A percentile compares a stretch with the other conserved stretches of the same genome.
phyloP scores from a whole-genome alignment of 352 stramenopile species.

The Aphanomyces euteiches region DNA sequence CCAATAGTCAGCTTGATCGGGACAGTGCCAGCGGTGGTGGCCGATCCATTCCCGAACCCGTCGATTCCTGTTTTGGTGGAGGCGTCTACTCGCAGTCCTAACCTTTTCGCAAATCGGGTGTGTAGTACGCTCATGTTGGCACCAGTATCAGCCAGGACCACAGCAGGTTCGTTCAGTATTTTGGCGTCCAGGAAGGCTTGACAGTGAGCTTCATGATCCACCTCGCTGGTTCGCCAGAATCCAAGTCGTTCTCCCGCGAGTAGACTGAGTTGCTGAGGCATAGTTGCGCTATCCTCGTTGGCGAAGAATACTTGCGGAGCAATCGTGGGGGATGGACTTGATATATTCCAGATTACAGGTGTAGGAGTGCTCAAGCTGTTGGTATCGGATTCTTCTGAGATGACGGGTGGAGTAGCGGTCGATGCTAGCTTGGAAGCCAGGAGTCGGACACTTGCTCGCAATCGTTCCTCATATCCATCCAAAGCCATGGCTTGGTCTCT shows the following conservation, averaged over 20 bases:
- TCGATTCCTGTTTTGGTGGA: neutral
- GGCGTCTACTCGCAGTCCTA: neutral
- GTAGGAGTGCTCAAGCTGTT: no score
- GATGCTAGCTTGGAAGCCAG: no score
- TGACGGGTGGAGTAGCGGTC: no score
- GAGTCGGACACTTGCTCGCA: no score
- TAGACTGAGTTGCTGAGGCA: neutral
- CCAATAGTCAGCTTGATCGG: neutral
- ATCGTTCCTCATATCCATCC: no score
- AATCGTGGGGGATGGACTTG: neutral
- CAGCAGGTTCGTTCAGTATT: neutral
- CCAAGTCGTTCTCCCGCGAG: neutral
- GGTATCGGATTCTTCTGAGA: no score
- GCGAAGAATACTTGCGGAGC: neutral
- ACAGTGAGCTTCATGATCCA: neutral
- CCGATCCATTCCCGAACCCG: neutral
- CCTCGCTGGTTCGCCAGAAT: neutral
- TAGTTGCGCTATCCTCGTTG: neutral
- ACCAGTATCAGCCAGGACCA: neutral
- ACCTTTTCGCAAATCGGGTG: neutral
- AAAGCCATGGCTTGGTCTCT: neutral
- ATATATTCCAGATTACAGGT: conserved; percentile 1
- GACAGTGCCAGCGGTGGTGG: neutral
- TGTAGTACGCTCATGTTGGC: neutral
- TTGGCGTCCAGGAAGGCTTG: conserved; percentile 1